Base-by-base conservation (phyloP, 1,139 yeast species). In the Casaregolazyma suthepensis region DNA sequence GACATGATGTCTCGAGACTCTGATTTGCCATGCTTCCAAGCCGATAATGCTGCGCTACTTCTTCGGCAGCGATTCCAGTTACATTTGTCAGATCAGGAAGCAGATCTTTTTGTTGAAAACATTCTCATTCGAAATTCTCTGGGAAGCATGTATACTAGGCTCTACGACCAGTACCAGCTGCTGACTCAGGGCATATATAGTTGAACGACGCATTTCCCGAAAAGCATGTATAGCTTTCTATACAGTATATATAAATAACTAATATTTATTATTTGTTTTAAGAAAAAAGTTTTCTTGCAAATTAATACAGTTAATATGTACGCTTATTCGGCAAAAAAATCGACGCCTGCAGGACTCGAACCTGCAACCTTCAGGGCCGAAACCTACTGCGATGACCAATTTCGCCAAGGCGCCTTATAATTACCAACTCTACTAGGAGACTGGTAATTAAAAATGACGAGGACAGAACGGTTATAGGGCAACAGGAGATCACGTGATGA, bases 1-100 rank as follows among this genome's bases (percentile, higher is more conserved):
- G 96, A 89, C 58, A 74, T 93, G 62, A 93, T 93, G 99, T 96
- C 87, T 64, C 85, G 85, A 58, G 96, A 91, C 58, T 89, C 96
- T 2, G 79, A 76, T 51, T 76, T 93, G 51, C 98, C 99, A 0
- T 93, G 99, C 66, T 93, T 93, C 72, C 84, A 83, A 52, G 87
- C 87, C 47, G 97, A 97, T 0, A 86, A 81, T 1, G 83, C 86
- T 48, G 84, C 94, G 52, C 80, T 82, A 7, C 82, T 87, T 57
- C 70, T 93, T 54, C 78, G 80, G 53, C 96, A 89, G 66, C 76
- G 99, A 62, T 79, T 93, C 59, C 96, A 88, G 65, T 70, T 87
- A 15, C 86, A 87, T 43, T 68, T 93, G 50, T 72, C 78, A 31
- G 96, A 89, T 45, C 76, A 78, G 1, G 96, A 90, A 54, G 77